phyloP scores from a whole-genome alignment of 2,329 filamentous ascomycete species.

The Aspergillus eucalypticola region DNA sequence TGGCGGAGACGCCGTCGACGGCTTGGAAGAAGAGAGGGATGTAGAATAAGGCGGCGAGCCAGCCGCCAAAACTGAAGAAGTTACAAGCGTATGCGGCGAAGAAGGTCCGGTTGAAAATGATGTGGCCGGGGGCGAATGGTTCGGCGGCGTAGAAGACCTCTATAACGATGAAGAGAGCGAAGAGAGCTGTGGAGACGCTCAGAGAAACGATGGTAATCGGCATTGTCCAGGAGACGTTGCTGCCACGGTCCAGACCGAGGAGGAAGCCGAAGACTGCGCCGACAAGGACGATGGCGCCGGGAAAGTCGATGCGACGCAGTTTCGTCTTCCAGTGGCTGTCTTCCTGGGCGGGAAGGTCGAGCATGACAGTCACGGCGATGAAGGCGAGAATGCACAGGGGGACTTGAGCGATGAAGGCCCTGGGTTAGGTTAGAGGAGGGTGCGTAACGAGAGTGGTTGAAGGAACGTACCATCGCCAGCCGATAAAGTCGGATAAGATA shows the following conservation, averaged over 20 bases:
- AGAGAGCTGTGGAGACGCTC: slow-evolving; percentile 58
- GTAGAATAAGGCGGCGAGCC: slow-evolving; percentile 66
- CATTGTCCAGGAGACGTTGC: slow-evolving; percentile 68
- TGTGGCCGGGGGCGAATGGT: slow-evolving; percentile 72
- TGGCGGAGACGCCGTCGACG: slow-evolving; percentile 64
- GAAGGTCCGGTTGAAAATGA: slow-evolving; percentile 68
- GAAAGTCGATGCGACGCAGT: slow-evolving; percentile 69
- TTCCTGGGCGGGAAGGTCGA: slow-evolving; percentile 62
- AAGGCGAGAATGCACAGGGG: slow-evolving; percentile 69
- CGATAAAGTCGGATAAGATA: slow-evolving; percentile 68
- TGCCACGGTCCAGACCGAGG: slow-evolving; percentile 70
- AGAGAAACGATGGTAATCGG: slow-evolving; percentile 61
- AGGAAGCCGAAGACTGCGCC: slow-evolving; percentile 66
- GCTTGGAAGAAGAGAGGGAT: slow-evolving; percentile 78
- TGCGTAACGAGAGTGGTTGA: background rate
- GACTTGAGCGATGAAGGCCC: slow-evolving; percentile 70
- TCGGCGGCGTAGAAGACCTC: slow-evolving; percentile 68
- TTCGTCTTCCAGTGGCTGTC: slow-evolving; percentile 66
- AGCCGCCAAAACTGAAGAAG: slow-evolving; percentile 68
- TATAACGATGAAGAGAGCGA: slow-evolving; percentile 66
- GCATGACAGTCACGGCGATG: slow-evolving; percentile 60
- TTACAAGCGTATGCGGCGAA: slow-evolving; percentile 70
- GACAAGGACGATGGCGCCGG: slow-evolving; percentile 68
- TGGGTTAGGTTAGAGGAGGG: slow-evolving; percentile 27
- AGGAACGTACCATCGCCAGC: slow-evolving; percentile 68